Evolutionary conservation across 805 yeast species (phyloP).

Genomic region (Pichia paraexigua): DNA sequence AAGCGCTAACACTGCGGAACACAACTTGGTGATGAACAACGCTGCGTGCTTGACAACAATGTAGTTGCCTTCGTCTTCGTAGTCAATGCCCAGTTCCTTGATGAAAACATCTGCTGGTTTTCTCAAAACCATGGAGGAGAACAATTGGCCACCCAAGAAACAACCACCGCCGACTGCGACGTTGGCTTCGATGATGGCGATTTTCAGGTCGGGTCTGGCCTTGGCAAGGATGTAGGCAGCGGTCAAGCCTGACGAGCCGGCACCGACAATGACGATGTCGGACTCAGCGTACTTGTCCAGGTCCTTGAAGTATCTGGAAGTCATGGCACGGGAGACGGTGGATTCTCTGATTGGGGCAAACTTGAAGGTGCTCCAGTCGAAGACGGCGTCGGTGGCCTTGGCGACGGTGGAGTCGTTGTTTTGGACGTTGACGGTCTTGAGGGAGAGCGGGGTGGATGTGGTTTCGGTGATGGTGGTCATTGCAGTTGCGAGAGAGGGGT

Average conservation of each 20-base stretch:
- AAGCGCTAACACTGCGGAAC: conserved; percentile 59
- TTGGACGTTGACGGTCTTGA: conserved; percentile 19
- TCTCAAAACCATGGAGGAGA: conserved; percentile 72
- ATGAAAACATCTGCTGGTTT: conserved; percentile 70
- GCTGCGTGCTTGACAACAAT: conserved; percentile 80
- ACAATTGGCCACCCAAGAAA: conserved; percentile 70
- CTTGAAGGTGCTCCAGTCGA: conserved; percentile 59
- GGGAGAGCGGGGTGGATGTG: conserved; percentile 10
- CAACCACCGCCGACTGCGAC: conserved; percentile 81
- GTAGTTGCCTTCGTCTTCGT: conserved; percentile 74
- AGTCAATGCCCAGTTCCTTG: conserved; percentile 53
- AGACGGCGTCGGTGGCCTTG: conserved; percentile 24
- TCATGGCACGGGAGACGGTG: conserved; percentile 76
- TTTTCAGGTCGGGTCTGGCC: conserved; percentile 67
- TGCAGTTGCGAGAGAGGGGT: no score
- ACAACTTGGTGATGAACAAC: conserved; percentile 51
- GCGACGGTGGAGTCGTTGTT: conserved; percentile 23
- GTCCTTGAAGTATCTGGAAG: conserved; percentile 63
- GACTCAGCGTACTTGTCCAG: conserved; percentile 67
- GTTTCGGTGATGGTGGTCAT: neutral
- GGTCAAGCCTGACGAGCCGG: conserved; percentile 69
- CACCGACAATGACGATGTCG: conserved; percentile 69
- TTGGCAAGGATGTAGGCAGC: conserved; percentile 70
- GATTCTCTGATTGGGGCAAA: conserved; percentile 73
- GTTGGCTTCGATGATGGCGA: conserved; percentile 65